Evolutionary conservation across 305 asterid species (phyloP).

Genomic region (Solanum chacoense): DNA sequence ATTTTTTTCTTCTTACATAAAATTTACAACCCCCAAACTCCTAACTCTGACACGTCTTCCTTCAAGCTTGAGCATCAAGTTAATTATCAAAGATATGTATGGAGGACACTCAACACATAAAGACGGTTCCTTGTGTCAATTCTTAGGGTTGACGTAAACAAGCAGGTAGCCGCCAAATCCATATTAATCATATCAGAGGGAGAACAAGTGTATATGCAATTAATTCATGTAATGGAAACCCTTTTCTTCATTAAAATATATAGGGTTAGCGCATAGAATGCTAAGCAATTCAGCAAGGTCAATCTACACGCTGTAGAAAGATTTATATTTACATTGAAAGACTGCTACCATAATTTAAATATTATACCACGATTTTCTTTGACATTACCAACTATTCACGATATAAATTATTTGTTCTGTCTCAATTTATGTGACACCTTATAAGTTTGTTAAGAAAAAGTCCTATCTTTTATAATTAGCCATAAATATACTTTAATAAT

Average conservation of each 20-base stretch:
- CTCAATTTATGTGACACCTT: background rate
- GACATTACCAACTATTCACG: background rate
- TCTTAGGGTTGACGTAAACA: background rate
- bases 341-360: background rate
- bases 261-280: background rate
- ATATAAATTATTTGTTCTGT: background rate
- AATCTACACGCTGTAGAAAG: background rate
- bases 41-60: background rate
- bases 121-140: background rate
- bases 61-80: background rate
- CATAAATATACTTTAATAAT: background rate
- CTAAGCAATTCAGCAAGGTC: background rate
- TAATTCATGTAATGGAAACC: background rate
- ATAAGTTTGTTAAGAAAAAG: too few species aligned
- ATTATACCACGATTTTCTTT: background rate
- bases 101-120: background rate
- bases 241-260: background rate
- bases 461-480: too few species aligned
- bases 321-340: background rate
- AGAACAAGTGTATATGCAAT: background rate
- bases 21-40: too few species aligned
- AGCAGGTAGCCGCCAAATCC: background rate
- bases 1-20: too few species aligned
- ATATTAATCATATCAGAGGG: background rate
- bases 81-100: background rate